Conservation (phyloP, 768 basidiomycete genomes). For the Tephrocybe sp. region DNA sequence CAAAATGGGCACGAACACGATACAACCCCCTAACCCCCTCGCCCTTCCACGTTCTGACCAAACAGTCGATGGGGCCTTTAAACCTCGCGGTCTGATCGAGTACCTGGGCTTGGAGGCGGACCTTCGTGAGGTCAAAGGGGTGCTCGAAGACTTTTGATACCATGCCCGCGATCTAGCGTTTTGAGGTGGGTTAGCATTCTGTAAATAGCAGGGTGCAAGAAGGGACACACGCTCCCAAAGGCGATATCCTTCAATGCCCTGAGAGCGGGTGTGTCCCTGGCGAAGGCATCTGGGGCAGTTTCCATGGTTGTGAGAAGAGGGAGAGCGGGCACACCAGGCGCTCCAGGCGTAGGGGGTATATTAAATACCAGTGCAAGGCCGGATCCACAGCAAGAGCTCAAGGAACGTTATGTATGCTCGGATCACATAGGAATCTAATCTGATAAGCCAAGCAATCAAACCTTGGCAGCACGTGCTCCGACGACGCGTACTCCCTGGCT, state of each 20-base stretch:
- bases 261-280: constrained; percentile 15
- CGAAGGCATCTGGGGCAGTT: constrained; percentile 18
- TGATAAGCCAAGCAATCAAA: too few species aligned
- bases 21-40: constrained; percentile 88
- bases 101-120: constrained; percentile 89
- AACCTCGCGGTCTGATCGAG: constrained; percentile 55
- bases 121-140: constrained; percentile 94
- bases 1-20: constrained; percentile 51
- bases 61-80: constrained; percentile 84
- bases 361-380: too few species aligned
- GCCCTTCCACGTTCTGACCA: constrained; percentile 72
- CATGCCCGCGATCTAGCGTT: constrained; percentile 77
- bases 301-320: constrained; percentile 15
- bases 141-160: constrained; percentile 83
- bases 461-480: too few species aligned
- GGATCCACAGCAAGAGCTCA: constrained; percentile 4
- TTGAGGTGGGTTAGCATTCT: not conserved
- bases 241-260: constrained; percentile 21
- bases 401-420: not conserved
- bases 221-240: constrained; percentile 21
- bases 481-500: constrained; percentile 25
- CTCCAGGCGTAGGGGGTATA: too few species aligned
- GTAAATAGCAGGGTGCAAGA: too few species aligned
- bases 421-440: not conserved
- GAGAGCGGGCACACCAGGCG: too few species aligned